Evolutionary conservation across 768 basidiomycete genomes (phyloP), one percentile per base, ranked within the genome.

Genomic region (Dioszegia crocea): DNA sequence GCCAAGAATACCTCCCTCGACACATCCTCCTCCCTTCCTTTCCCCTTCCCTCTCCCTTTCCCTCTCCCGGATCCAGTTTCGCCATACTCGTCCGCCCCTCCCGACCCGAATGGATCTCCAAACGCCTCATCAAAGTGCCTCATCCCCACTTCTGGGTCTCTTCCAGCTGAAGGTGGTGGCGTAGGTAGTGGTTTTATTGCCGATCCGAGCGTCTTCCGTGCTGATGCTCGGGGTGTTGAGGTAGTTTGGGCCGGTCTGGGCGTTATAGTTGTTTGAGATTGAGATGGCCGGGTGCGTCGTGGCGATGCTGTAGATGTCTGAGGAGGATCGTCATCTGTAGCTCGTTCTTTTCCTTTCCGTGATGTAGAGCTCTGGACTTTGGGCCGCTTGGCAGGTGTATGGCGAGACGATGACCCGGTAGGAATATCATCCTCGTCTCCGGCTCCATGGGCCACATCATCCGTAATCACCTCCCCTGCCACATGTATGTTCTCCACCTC

Each of bases 1-100:
- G 64, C 62, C 16, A 70, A 53, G 45, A 77, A 77, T 1, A 61
- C 59, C 36, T 74, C 71, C 12, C 68, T 23, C 51, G 36, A 38
- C 10, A 29, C 39, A 14, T 33, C 52, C 4, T 39, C 12, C 21
- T 11, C 45, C 3, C 56, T 14, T 33, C 33, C 33, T 33, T n/a
- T n/a, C n/a, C n/a, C n/a, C n/a, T n/a, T n/a, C n/a, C n/a, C n/a
- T n/a, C n/a, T n/a, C n/a, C n/a, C n/a, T n/a, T n/a, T n/a, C n/a
- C n/a, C n/a, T n/a, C n/a, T n/a, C n/a, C n/a, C n/a, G n/a, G n/a
- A n/a, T n/a, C n/a, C n/a, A n/a, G n/a, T n/a, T 2, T 19, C 51
- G 16, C 51, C 29, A 23, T 53, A 26, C 10, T 33, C 2, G 27
- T 19, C 10, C 21, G 27, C 38, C 21, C 14, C n/a, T 27, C 3